Base-by-base conservation (phyloP, 192 early-diverging fungal species). In the Umbelopsis isabellina region DNA sequence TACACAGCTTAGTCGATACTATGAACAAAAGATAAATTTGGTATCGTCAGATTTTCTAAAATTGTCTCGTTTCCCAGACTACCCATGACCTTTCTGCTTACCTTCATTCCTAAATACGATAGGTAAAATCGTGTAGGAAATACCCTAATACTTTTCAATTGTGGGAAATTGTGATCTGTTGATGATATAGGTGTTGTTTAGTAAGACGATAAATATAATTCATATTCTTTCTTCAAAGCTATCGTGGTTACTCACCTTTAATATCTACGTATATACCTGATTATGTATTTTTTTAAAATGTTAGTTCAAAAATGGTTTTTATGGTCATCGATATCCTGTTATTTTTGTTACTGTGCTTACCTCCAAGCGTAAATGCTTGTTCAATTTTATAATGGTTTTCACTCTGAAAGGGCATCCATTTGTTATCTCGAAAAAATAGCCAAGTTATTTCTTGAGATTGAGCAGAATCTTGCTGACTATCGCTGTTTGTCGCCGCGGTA, bases 121-220 rank as follows among this genome's bases (percentile, higher is more conserved):
- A 80, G 51, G 44, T 80, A 80, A 65, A 80, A 75, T 67, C 78
- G 65, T 16, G 78, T 80, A 16, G 78, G 78, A 53, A 80, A 80
- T 10, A 80, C 78, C 23, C 78, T 74, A 44, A 80, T 75, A 13
- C 67, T 75, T 53, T 80, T 80, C 49, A 80, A 51, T 25, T 75
- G 70, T 21, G 78, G 78, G 58, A 80, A 80, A 55, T 75, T 72
- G 23, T 53, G 20, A 33, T 80, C 78, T 75, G 68, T 20, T 33
- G 53, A 13, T 21, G 21, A 50, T 0, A 65, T 16, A 65, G 47
- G n/a, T 41, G 10, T 41, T 6, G 37, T 41, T 30, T 41, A 41
- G 37, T 6, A 41, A 9, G 5, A 1, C 6, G 37, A 10, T 9
- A 9, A n/a, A n/a, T 6, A 41, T 41, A 9, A 41, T 41, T 41